Base-by-base conservation (phyloP, 768 basidiomycete species). In the Suillus sp. region DNA sequence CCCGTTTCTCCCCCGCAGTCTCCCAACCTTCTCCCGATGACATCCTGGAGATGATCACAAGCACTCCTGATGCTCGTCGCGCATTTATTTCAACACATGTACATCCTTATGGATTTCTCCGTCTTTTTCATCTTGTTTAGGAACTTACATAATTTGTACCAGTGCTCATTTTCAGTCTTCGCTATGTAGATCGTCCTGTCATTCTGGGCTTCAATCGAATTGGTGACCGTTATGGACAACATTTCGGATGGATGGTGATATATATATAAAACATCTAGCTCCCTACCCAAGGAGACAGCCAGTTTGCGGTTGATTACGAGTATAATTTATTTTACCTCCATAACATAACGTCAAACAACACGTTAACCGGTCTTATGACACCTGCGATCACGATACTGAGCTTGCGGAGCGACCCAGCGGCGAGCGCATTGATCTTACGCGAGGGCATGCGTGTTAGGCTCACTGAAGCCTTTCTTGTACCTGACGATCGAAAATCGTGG, bases 1-100 rank as follows among this genome's bases (percentile, higher is more conserved):
- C 74, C 84, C 2, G 78, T 74, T 59, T 85, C 84, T 4, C 86
- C 86, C 2, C 85, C 85, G 22, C 80, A 81, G 62, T 87, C 87
- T 1, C 87, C 86, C 7, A 79, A 77, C 61, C 72, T 80, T 63
- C 69, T 77, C 14, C 69, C 78, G 25, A 69, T 66, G 60, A 64
- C 68, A 34, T 70, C 71, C 18, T 66, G 70, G 60, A 65, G 69
- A 50, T 70, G 67, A 62, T 71, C 6, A 20, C 20, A 22, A 6
- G 57, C 38, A 47, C 16, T 14, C 40, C 50, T 47, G 42, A 38
- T 34, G 35, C 25, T 38, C n/a, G 10, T 58, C 32, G 30, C 20
- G 22, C 42, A 53, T 20, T n/a, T 40, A 27, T 53, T 38, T 61
- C 55, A 16, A 14, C 38, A 57, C 25, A 37, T 61, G 54, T 61